Percentiles rank a stretch among this genome's conserved stretches.
These are phyloP conservation scores for Piper longum DNA, from an alignment of 164 flowering plant species.

Conservation along the genomic window DNA sequence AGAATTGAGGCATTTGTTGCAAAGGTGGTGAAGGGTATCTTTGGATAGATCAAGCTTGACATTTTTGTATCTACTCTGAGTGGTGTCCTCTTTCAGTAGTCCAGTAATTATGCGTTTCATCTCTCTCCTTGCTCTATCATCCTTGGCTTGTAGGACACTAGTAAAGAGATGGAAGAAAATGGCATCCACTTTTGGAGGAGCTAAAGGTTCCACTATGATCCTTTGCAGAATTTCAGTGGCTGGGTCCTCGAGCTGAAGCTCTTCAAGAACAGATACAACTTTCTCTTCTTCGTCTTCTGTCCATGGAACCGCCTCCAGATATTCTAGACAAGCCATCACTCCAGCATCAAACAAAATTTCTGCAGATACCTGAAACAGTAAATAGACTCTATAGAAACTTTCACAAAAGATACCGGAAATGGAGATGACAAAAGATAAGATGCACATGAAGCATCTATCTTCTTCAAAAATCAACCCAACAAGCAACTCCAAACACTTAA, in stretches of 20 bases:
- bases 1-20: conserved; percentile 63
- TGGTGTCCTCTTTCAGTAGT: conserved; percentile 45
- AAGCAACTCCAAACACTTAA: not conserved
- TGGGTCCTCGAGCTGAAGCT: conserved; percentile 42
- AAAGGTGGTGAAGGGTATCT: conserved; percentile 52
- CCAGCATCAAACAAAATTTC: conserved; percentile 64
- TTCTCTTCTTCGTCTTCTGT: conserved; percentile 71
- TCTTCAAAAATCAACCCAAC: not conserved
- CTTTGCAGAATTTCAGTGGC: conserved; percentile 43
- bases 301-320: conserved; percentile 90
- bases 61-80: conserved; percentile 4
- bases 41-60: conserved; percentile 39
- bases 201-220: conserved; percentile 46
- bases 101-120: conserved; percentile 58
- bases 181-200: conserved; percentile 37
- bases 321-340: conserved; percentile 57
- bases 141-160: conserved; percentile 64
- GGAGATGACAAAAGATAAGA: too few relatives aligned
- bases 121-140: conserved; percentile 78
- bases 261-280: conserved; percentile 35
- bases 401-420: not conserved
- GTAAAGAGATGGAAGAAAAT: conserved; percentile 38
- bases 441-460: not conserved
- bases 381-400: conserved; percentile 3
- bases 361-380: conserved; percentile 48